Evolutionary conservation across 2,329 filamentous ascomycete species (phyloP).

Genomic region (Penicillium sp.): DNA sequence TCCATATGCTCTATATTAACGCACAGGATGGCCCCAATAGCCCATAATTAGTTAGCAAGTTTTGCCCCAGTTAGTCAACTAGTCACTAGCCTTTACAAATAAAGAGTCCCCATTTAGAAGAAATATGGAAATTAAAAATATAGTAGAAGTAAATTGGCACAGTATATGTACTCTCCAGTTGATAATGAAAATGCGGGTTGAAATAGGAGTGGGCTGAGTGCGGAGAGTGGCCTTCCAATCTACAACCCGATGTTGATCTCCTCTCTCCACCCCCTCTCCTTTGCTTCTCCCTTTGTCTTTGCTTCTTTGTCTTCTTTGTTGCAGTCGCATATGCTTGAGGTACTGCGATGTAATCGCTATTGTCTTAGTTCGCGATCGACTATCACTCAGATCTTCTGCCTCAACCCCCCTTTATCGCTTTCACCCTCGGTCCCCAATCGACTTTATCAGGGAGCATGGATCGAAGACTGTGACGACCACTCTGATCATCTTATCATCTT

Average conservation of each 20-base stretch:
- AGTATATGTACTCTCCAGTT: not conserved
- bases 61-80: not conserved
- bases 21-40: not conserved
- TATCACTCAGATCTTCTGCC: not conserved
- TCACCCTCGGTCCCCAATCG: not conserved
- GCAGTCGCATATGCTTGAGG: slow-evolving; percentile 7
- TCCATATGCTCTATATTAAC: not conserved
- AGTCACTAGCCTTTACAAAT: not conserved
- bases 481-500: not conserved
- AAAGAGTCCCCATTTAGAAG: not conserved
- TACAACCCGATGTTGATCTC: slow-evolving; percentile 15
- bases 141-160: not conserved
- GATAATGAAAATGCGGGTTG: not conserved
- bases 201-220: not conserved
- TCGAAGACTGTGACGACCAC: slow-evolving; percentile 12
- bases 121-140: not conserved
- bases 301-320: not conserved
- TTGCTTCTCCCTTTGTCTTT: slow-evolving; percentile 8
- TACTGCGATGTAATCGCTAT: slow-evolving; percentile 30
- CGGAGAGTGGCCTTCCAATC: not conserved
- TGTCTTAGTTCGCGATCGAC: slow-evolving; percentile 13
- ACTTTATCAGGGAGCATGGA: slow-evolving; percentile 16
- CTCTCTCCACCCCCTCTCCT: slow-evolving; percentile 19
- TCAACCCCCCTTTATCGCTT: slow-evolving; percentile 9
- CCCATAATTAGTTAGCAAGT: not conserved